phyloP scores from a whole-genome alignment of 75 land plant genomes.

The Larix kaempferi region DNA sequence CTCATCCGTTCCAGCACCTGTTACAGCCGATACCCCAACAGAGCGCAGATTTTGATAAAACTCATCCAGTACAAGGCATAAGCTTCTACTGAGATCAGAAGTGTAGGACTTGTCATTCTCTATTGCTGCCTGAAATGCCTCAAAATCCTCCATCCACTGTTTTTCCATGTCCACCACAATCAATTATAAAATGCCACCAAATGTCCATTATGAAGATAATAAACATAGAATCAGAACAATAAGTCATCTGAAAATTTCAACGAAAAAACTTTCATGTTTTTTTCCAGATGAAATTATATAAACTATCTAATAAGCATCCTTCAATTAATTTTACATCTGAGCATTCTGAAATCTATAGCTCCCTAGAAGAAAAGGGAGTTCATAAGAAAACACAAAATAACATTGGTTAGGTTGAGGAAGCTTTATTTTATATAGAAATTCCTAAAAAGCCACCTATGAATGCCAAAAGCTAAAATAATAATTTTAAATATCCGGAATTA shows the following conservation, averaged over 20 bases:
- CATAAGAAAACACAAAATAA: not conserved
- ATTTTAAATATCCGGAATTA: not conserved
- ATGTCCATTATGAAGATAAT: not conserved
- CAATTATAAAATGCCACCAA: not conserved
- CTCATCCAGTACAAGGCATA: conserved; percentile 88
- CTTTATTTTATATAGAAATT: not conserved
- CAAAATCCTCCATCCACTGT: conserved; percentile 99
- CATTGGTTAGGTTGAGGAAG: not conserved
- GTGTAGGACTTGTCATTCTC: conserved; percentile 78
- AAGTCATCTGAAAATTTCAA: not conserved
- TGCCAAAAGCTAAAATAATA: not conserved
- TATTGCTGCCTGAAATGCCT: conserved; percentile 80
- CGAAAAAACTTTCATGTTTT: not conserved
- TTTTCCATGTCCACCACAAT: not conserved
- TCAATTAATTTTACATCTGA: not conserved
- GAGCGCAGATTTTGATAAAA: conserved; percentile 82
- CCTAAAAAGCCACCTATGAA: not conserved
- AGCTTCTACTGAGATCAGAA: conserved; percentile 75
- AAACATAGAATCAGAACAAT: not conserved
- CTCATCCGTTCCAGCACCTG: conserved; percentile 79
- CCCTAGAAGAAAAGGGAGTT: not conserved
- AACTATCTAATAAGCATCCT: not conserved
- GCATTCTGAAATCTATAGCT: not conserved
- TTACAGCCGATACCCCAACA: conserved; percentile 95
- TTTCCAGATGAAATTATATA: not conserved